Percentiles rank a stretch among this genome's conserved stretches.
These are phyloP conservation scores for Fusarium citri DNA, from an alignment of 2,329 filamentous ascomycete genomes.

Conservation along the genomic window DNA sequence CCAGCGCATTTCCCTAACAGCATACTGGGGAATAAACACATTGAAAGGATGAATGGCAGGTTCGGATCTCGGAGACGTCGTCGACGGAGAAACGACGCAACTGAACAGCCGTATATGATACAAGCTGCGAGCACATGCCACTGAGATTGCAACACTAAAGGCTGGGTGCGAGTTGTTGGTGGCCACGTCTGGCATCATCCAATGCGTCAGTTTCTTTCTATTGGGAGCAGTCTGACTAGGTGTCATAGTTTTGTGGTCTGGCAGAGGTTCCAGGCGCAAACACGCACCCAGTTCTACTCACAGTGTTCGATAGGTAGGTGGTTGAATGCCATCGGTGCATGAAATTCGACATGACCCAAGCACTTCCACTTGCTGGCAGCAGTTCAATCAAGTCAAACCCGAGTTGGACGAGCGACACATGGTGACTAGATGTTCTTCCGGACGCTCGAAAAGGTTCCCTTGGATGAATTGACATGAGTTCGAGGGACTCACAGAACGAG, in stretches of 20 bases:
- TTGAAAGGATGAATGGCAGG: conserved; percentile 34
- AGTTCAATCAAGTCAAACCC: conserved; percentile 37
- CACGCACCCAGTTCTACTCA: conserved; percentile 28
- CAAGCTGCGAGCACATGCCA: conserved; percentile 41
- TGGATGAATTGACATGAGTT: conserved; percentile 37
- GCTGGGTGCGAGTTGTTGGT: conserved; percentile 18
- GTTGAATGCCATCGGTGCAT: conserved; percentile 32
- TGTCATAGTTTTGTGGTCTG: not conserved
- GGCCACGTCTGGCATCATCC: conserved; percentile 31
- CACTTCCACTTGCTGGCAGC: conserved; percentile 38
- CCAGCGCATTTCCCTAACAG: conserved; percentile 30
- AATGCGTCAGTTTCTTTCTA: conserved; percentile 33
- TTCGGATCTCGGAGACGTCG: conserved; percentile 34
- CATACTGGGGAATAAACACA: conserved; percentile 35
- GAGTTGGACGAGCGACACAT: conserved; percentile 25
- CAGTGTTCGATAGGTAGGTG: conserved; percentile 21
- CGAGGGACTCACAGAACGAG: conserved; percentile 1
- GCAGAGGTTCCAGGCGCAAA: not conserved
- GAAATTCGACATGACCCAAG: conserved; percentile 39
- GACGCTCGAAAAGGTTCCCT: conserved; percentile 5
- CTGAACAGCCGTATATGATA: conserved; percentile 42
- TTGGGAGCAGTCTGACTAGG: conserved; percentile 1
- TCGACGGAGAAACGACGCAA: conserved; percentile 42
- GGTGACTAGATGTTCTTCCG: conserved; percentile 10
- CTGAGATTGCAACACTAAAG: conserved; percentile 26